Conservation (phyloP, 371 early-diverging fungal species). For the Mortierella sp. region DNA sequence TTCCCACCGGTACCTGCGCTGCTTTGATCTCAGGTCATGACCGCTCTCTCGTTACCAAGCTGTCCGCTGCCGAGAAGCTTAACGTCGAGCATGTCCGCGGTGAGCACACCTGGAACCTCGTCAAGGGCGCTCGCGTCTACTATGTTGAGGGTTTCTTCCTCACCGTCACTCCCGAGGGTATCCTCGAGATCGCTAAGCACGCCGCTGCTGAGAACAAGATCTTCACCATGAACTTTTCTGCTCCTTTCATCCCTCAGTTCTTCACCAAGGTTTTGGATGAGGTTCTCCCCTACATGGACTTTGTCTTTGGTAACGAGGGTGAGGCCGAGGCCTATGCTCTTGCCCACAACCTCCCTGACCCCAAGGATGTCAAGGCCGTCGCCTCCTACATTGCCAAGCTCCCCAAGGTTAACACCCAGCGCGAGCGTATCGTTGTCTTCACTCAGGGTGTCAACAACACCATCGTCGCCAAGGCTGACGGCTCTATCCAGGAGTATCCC, state of each 20-base stretch:
- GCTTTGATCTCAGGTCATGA: conserved; percentile 92
- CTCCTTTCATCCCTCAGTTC: conserved; percentile 95
- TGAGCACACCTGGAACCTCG: conserved; percentile 87
- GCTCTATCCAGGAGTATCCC: conserved; percentile 71
- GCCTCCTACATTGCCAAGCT: conserved; percentile 85
- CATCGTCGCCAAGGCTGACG: conserved; percentile 76
- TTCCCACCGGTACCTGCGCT: conserved; percentile 95
- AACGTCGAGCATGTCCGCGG: conserved; percentile 76
- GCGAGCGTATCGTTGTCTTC: conserved; percentile 90
- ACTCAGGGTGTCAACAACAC: conserved; percentile 91
- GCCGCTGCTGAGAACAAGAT: conserved; percentile 83
- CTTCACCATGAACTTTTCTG: conserved; percentile 94
- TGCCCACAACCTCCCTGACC: conserved; percentile 71
- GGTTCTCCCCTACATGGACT: conserved; percentile 86
- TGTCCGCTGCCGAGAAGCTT: conserved; percentile 95
- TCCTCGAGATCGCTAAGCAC: conserved; percentile 88
- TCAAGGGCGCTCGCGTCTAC: conserved; percentile 89
- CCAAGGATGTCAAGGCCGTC: conserved; percentile 81
- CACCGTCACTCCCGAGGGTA: conserved; percentile 87
- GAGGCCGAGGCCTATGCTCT: conserved; percentile 91
- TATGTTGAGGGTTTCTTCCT: conserved; percentile 96
- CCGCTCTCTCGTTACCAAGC: conserved; percentile 92
- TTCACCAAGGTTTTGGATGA: conserved; percentile 87
- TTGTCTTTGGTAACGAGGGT: conserved; percentile 96
- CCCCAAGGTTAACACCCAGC: conserved; percentile 80